Percentiles rank a stretch among this genome's conserved stretches.
Evolutionary conservation across 2,329 filamentous ascomycete genomes (phyloP).

Genomic region (Diaporthe destruens): DNA sequence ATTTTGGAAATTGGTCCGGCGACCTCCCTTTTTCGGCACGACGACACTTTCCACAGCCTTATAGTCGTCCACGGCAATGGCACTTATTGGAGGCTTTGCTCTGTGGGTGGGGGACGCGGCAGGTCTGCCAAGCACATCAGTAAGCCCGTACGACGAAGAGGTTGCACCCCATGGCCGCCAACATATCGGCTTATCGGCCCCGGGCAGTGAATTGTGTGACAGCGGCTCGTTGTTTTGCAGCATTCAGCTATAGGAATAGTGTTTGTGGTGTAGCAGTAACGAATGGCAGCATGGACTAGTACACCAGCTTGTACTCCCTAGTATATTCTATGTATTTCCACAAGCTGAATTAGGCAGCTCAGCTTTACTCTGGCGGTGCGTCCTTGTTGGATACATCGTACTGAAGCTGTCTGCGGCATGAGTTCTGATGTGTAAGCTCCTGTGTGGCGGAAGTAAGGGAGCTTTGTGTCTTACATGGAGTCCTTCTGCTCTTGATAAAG

Average conservation of each 20-base stretch:
- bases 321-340: background rate
- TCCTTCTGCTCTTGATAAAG: background rate
- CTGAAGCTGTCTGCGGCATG: background rate
- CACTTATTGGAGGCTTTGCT: background rate
- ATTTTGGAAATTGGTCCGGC: background rate
- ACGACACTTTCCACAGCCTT: conserved; percentile 4
- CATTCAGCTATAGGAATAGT: background rate
- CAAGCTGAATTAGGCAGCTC: background rate
- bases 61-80: background rate
- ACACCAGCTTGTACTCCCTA: background rate
- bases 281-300: background rate
- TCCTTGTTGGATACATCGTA: background rate
- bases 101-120: background rate
- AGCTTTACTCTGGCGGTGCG: conserved; percentile 4
- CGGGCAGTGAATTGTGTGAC: conserved; percentile 6
- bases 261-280: background rate
- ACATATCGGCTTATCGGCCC: background rate
- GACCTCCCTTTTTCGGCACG: conserved; percentile 1
- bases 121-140: conserved; percentile 25
- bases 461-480: background rate
- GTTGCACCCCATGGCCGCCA: conserved; percentile 3
- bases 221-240: background rate
- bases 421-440: background rate
- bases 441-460: background rate
- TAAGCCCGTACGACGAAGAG: conserved; percentile 9